Base-by-base conservation (phyloP, 1,284 basidiomycete species). In the Tilletia walkeri region DNA sequence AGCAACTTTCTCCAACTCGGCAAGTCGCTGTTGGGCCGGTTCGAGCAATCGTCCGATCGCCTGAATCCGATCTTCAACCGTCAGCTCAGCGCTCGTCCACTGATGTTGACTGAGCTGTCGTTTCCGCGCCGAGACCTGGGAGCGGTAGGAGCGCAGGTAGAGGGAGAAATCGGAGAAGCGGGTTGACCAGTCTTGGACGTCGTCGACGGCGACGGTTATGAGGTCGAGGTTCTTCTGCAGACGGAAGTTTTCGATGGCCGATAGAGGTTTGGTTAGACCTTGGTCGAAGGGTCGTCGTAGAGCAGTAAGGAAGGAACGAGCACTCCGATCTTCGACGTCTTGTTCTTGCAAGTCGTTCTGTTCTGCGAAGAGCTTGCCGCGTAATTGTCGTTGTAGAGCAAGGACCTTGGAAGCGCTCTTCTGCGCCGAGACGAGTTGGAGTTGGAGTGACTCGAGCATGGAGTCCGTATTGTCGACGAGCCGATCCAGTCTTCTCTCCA, bases 1-100 rank as follows among this genome's bases (percentile, higher is more conserved):
- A 1, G 41, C 41, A 7, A 14, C 20, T 30, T 30, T 24, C 59
- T 63, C 59, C 14, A 63, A 14, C 59, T 63, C 34, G 1, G 59
- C 59, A 5, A 63, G n/a, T 36, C 59, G 34, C 59, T 63, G 36
- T 36, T 41, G 59, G 16, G 59, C 59, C 30, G 59, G 59, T 36
- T 63, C 59, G 36, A 63, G n/a, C 59, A 63, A 16, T 10, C 59
- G 59, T 20, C 59, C 59, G 39, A 63, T 63, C 34, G 59, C 59
- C 34, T 41, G 34, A 16, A 63, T 41, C 36, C 59, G 34, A 16
- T 63, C 34, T 34, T 63, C 59, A 38, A 63, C 36, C 59, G 36
- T n/a, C 34, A 63, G 3, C 36, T 34, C 59, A 12, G 30, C 59
- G 3, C 34, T n/a, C 30, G 34, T 63, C 59, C 59, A 63, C 34